Base-by-base conservation (phyloP, 108 stramenopile genomes). In the Nitzschia palea region DNA sequence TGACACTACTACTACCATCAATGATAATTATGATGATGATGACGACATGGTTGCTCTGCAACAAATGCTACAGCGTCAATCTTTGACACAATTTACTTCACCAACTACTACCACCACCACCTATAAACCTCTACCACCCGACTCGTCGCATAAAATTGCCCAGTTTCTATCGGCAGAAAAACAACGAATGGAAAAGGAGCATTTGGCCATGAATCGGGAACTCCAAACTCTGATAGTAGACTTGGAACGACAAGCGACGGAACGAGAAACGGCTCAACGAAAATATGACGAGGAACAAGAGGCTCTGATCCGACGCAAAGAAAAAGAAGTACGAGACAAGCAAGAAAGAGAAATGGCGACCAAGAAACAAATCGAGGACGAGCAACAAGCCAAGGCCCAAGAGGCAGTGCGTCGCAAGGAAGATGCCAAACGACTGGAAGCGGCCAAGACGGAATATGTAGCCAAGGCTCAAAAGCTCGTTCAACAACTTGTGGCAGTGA, bases 401-500 rank as follows among this genome's bases (percentile, higher is more conserved):
- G 71, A 65, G 26, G 36, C 64, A 12, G 31, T 31, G 34, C 44
- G 23, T 28, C 37, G 29, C 26, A 12, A 29, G 48, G 50, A 76
- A 44, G 43, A 57, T 34, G 48, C 63, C 31, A 62, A 55, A 53
- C 47, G 67, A 51, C 17, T 35, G n/a, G 40, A 79, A 14, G 88
- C 85, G 33, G 80, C 85, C 36, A 71, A 44, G 22, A 27, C 51
- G 45, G 82, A 81, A 42, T 73, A 79, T 51, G 61, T 83, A 36
- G 55, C 34, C 47, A 71, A 74, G 51, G 85, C 88, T 35, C 74
- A 78, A 36, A 72, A 77, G n/a, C 73, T 90, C 4, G 77, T 90
- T 0, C 31, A 61, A 4, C 77, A 83, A 33, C 58, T 90, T 32
- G 78, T 78, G 0, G 54, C 68, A 18, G 43, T 91, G 1, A 73